These are phyloP conservation scores for Globisporangium emineosum DNA, from an alignment of 352 stramenopile species.

Conservation along the genomic window DNA sequence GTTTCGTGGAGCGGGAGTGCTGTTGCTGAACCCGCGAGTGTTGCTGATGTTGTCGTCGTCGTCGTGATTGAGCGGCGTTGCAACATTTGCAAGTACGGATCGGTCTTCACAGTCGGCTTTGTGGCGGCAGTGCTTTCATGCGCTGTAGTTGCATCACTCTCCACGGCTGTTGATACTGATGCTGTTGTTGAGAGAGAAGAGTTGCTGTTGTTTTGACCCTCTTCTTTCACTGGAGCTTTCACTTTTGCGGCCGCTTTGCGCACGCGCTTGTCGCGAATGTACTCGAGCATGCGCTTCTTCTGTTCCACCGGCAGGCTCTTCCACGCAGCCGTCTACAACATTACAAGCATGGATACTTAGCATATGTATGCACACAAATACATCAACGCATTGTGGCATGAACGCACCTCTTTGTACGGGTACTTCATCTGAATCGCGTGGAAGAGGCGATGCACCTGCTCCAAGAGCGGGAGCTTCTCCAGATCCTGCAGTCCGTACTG, in stretches of 20 bases:
- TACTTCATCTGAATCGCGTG: conserved; percentile 82
- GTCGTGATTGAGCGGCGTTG: conserved; percentile 60
- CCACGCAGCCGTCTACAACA: conserved; percentile 64
- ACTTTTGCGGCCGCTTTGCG: conserved; percentile 21
- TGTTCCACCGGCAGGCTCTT: conserved; percentile 69
- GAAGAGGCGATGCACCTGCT: conserved; percentile 83
- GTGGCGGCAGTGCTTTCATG: not conserved
- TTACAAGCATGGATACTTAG: not conserved
- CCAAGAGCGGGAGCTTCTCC: conserved; percentile 62
- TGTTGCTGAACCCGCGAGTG: not conserved
- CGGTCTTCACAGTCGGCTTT: conserved; percentile 32
- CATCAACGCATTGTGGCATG: not conserved
- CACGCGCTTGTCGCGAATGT: conserved; percentile 69
- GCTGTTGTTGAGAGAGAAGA: not conserved
- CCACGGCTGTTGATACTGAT: conserved; percentile 7
- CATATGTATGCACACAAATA: not conserved
- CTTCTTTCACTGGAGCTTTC: conserved; percentile 8
- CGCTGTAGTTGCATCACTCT: not conserved
- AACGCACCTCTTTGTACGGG: conserved; percentile 71
- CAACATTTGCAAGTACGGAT: conserved; percentile 81
- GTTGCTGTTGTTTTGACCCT: conserved; percentile 2
- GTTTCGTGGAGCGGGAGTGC: not conserved
- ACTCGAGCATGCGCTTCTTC: conserved; percentile 78
- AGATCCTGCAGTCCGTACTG: conserved; percentile 75
- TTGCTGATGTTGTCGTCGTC: not conserved